Base-by-base conservation (phyloP, 768 basidiomycete species). In the Mycena galericulata region DNA sequence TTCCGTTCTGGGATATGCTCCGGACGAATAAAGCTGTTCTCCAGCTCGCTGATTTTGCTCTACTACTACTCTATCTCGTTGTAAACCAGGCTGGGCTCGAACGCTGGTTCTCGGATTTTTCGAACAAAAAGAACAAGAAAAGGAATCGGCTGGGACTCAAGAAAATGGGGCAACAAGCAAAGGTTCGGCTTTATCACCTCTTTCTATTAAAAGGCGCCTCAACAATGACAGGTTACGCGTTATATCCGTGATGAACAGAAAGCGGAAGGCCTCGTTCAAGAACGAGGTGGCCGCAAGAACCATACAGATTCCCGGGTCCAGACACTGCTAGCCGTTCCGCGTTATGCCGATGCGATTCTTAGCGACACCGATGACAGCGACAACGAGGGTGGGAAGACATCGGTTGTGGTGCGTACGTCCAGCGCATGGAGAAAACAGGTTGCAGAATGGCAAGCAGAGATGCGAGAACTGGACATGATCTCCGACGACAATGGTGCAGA, bases 71-170 rank as follows among this genome's bases (percentile, higher is more conserved):
- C 20, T 7, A 29, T 20, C 59, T 62, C 7, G 53, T 62, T 11
- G 67, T 58, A 4, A 62, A 68, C 36, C 67, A 68, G 41, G 67
- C 67, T 3, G 67, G 61, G 1, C 55, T 57, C 4, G 67, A 68
- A 18, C 67, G 45, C 12, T 55, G 18, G 18, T 68, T 68, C 26
- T 69, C 67, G 11, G 67, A 69, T 24, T 62, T 69, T 22, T 63
- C 46, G 10, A 69, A 63, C 50, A 69, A 64, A 41, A 58, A 68
- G 20, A 62, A 41, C 29, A 62, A 68, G 55, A 62, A 64, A 24
- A 17, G 56, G 3, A 63, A 62, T 56, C 62, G 57, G 8, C 40
- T 69, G 17, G 38, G 67, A 1, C 62, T 69, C 9, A 49, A 20
- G 18, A 63, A 69, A 27, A 62, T 69, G 61, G 67, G 24, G 3